phyloP scores from a whole-genome alignment of 768 basidiomycete genomes.

The Lepiota venenata region DNA sequence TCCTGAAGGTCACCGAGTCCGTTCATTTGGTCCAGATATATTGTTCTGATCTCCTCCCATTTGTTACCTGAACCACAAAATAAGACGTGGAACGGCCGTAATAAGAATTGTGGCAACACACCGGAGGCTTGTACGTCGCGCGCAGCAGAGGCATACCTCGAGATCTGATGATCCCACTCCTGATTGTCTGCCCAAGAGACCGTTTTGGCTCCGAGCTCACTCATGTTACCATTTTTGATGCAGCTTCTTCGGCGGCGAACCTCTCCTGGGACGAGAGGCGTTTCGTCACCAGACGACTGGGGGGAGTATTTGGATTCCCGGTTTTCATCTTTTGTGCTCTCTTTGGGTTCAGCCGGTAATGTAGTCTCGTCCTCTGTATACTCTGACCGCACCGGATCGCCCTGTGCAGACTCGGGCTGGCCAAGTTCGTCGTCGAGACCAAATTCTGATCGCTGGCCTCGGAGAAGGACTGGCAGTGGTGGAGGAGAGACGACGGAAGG shows the following conservation, averaged over 20 bases:
- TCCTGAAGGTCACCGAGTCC: conserved; percentile 54
- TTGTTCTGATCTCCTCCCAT: conserved; percentile 53
- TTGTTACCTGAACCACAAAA: conserved; percentile 39
- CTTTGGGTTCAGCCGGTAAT: conserved; percentile 1
- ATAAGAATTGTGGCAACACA: conserved; percentile 12
- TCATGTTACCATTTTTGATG: conserved; percentile 55
- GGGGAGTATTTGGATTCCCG: background rate
- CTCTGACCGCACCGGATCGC: conserved; percentile 8
- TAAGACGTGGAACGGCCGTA: background rate
- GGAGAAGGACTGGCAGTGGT: conserved; percentile 38
- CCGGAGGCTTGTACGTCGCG: conserved; percentile 37
- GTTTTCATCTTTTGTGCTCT: background rate
- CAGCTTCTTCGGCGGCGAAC: conserved; percentile 56
- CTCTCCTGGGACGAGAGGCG: conserved; percentile 13
- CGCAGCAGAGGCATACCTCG: conserved; percentile 40
- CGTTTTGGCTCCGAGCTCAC: conserved; percentile 52
- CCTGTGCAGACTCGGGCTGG: conserved; percentile 7
- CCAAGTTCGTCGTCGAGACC: conserved; percentile 20
- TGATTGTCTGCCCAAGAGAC: conserved; percentile 77
- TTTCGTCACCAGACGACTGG: conserved; percentile 9
- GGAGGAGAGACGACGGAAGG: conserved; percentile 32
- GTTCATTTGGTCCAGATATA: conserved; percentile 60
- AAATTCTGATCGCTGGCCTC: conserved; percentile 29
- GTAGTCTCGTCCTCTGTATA: conserved; percentile 4
- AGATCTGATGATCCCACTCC: conserved; percentile 55